phyloP scores from a whole-genome alignment of 2,329 filamentous ascomycete species.

The Mycosphaerella arachidis region DNA sequence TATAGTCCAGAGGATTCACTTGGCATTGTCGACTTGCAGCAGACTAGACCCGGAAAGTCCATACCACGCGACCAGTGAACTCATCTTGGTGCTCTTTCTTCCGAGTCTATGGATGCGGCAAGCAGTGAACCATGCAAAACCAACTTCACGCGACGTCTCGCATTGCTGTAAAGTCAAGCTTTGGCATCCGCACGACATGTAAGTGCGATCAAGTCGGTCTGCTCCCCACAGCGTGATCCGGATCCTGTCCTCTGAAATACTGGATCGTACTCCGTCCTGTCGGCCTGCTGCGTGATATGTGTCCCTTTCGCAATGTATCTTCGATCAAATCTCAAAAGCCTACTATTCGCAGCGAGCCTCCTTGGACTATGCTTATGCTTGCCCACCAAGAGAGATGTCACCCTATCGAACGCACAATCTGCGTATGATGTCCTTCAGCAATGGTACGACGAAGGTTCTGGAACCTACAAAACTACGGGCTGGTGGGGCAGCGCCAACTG shows the following conservation, averaged over 20 bases:
- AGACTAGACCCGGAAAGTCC: background rate
- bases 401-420: background rate
- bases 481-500: constrained; percentile 8
- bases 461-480: constrained; percentile 1
- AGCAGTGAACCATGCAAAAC: background rate
- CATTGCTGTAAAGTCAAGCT: background rate
- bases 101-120: background rate
- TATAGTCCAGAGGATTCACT: no score
- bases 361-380: background rate
- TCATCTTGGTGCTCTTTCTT: background rate
- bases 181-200: background rate
- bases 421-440: constrained; percentile 4
- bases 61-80: background rate
- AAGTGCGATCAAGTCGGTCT: background rate
- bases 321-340: background rate
- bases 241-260: background rate
- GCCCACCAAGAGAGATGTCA: constrained; percentile 1
- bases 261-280: background rate
- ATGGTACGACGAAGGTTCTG: constrained; percentile 3
- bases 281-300: background rate
- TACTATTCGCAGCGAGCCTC: background rate
- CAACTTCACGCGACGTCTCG: background rate
- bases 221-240: background rate
- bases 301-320: background rate
- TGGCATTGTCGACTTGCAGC: no score